A percentile compares a stretch with the other conserved stretches of the same genome.
phyloP scores from a whole-genome alignment of 2,329 filamentous ascomycete genomes.

The Cordyceps farinosa region DNA sequence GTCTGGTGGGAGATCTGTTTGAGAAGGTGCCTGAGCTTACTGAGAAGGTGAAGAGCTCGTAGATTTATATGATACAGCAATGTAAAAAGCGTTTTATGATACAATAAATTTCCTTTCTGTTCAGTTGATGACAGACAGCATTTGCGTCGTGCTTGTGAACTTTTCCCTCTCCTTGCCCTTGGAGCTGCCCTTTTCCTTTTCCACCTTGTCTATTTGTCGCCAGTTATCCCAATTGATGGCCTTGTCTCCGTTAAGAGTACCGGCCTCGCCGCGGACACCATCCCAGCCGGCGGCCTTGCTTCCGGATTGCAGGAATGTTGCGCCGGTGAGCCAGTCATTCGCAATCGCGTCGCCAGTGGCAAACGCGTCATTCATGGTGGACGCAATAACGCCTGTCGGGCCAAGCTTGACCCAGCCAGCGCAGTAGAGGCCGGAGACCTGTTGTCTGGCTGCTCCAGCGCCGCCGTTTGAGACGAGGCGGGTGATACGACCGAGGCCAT shows the following conservation, averaged over 20 bases:
- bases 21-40: conserved; percentile 94
- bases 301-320: conserved; percentile 35
- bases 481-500: conserved; percentile 69
- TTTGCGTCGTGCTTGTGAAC: conserved; percentile 54
- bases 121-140: conserved; percentile 51
- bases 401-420: conserved; percentile 96
- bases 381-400: conserved; percentile 91
- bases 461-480: conserved; percentile 32
- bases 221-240: conserved; percentile 82
- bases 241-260: conserved; percentile 49
- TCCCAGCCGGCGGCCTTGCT: conserved; percentile 63
- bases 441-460: conserved; percentile 37
- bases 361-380: conserved; percentile 94
- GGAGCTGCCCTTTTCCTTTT: conserved; percentile 61
- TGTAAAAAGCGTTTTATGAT: conserved; percentile 25
- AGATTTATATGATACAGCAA: conserved; percentile 24
- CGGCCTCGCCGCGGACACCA: conserved; percentile 60
- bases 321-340: conserved; percentile 62
- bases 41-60: conserved; percentile 75
- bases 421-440: conserved; percentile 73
- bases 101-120: conserved; percentile 20
- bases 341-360: conserved; percentile 79
- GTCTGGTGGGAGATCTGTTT: conserved; percentile 91
- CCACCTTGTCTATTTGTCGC: conserved; percentile 74
- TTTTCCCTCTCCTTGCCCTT: conserved; percentile 77